Base-by-base conservation (phyloP, 2,329 filamentous ascomycete species). In the Triangularia verruculosa region DNA sequence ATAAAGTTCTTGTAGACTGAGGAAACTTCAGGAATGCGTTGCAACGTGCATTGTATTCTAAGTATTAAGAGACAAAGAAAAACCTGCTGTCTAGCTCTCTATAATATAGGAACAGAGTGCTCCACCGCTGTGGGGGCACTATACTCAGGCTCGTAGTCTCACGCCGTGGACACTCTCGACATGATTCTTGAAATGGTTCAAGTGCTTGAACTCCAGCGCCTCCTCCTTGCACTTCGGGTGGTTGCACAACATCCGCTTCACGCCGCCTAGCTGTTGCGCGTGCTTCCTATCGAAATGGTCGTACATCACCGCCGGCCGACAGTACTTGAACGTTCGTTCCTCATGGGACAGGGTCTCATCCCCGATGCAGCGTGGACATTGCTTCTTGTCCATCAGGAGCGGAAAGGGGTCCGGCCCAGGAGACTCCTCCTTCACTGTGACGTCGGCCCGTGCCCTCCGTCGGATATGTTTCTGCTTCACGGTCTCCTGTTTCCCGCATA, bases 401-500 rank as follows among this genome's bases (percentile, higher is more conserved):
- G 59, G 59, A 57, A 69, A 67, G n/a, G 34, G 27, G 43, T 65
- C 55, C 28, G n/a, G 56, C 15, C 39, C 53, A 22, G 60, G 61
- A 64, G 58, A 65, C 58, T 65, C 57, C 43, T 62, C 57, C 61
- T 63, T 57, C 9, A 60, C 32, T 22, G 15, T 60, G 11, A 52
- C 53, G 24, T 64, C 52, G 55, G 32, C 51, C 22, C 30, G 55
- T 47, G 28, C 51, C 30, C 28, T 67, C 39, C 25, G 22, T 43
- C 56, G 24, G 56, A 63, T 63, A 32, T 54, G 47, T 11, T 43
- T 54, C 24, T 30, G 62, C 54, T 61, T 69, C 17, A 20, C 39
- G n/a, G 58, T 66, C 52, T 67, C 65, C 57, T 57, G 57, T 25
- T 64, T 68, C 24, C 53, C 4, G 22, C 43, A 67, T 6, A 67